Evolutionary conservation across 78 protist species (phyloP).

Genomic region (slime mould (Dictyostelium discoideum)): DNA sequence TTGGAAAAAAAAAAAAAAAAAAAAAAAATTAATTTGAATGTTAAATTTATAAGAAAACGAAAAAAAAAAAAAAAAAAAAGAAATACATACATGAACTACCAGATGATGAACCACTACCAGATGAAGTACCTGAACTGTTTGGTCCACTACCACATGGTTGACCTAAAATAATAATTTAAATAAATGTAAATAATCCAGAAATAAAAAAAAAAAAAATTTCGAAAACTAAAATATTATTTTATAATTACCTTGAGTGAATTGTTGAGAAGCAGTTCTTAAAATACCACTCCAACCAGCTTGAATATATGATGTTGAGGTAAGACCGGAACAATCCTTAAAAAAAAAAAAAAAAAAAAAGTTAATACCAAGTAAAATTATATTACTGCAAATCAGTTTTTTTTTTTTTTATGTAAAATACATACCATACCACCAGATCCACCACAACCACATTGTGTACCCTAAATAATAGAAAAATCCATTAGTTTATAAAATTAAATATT

Average conservation of each 20-base stretch:
- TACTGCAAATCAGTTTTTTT: too few species aligned
- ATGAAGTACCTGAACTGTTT: neutral
- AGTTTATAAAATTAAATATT: neutral
- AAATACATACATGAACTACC: neutral
- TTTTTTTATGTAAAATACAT: neutral
- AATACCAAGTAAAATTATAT: too few species aligned
- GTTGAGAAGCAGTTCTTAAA: constrained; percentile 39
- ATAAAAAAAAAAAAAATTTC: neutral
- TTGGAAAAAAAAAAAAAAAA: too few species aligned
- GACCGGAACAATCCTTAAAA: constrained; percentile 51
- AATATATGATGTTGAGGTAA: constrained; percentile 22
- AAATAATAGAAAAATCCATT: neutral
- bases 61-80: neutral
- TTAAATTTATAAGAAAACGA: too few species aligned
- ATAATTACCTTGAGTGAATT: constrained; percentile 7
- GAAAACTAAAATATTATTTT: neutral
- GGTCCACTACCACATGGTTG: neutral
- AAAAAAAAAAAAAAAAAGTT: neutral
- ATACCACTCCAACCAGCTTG: constrained; percentile 63
- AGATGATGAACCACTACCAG: neutral
- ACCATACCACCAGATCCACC: constrained; percentile 18
- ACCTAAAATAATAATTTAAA: neutral
- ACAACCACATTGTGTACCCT: neutral
- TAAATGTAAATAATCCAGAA: neutral
- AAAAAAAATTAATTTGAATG: too few species aligned